These are phyloP conservation scores for Neostapfia colusana DNA, from an alignment of 176 grass and related monocot species.

Conservation along the genomic window DNA sequence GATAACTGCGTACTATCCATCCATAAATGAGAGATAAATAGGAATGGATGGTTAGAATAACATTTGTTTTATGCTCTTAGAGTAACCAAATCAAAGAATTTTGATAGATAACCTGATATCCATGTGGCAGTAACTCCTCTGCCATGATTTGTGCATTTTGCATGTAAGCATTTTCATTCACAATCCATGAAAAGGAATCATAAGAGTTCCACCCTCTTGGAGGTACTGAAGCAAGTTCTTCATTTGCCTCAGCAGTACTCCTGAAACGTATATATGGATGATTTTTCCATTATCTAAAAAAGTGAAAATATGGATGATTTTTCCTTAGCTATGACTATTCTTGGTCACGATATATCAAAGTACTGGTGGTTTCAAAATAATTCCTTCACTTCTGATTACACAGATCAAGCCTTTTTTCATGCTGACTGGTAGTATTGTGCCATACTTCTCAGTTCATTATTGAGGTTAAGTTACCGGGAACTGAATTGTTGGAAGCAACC, in stretches of 20 bases:
- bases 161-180: conserved; percentile 71
- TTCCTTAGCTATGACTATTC: not conserved
- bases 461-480: conserved; percentile 4
- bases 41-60: not conserved
- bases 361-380: not conserved
- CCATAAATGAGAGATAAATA: conserved; percentile 14
- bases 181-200: conserved; percentile 85
- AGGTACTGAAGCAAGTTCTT: conserved; percentile 44
- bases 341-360: not conserved
- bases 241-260: conserved; percentile 20
- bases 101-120: conserved; percentile 68
- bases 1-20: conserved; percentile 68
- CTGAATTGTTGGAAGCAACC: not conserved
- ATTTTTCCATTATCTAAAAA: too few species aligned
- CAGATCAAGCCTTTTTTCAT: not conserved
- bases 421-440: not conserved
- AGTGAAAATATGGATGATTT: conserved; percentile 6
- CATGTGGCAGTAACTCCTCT: conserved; percentile 56
- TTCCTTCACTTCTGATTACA: not conserved
- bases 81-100: not conserved
- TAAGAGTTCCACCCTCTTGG: conserved; percentile 96
- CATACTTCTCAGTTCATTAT: not conserved
- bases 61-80: conserved; percentile 1
- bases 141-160: conserved; percentile 72
- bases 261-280: conserved; percentile 37